phyloP scores from a whole-genome alignment of 768 basidiomycete genomes.

The Pluteus cervinus region DNA sequence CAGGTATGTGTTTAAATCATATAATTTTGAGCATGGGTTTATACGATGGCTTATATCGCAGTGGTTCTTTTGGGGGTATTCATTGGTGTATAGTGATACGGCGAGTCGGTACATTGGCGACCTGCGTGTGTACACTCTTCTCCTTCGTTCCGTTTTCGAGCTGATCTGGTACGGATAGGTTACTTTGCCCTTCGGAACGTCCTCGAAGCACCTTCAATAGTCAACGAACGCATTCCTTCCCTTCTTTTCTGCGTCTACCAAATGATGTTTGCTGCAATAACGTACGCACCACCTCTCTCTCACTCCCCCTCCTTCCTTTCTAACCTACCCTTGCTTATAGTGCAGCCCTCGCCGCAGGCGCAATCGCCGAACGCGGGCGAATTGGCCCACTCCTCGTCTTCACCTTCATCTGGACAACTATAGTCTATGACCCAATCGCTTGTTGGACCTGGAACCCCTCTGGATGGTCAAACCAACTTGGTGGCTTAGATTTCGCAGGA shows the following conservation, averaged over 20 bases:
- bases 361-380: slow-evolving; percentile 82
- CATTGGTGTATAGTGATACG: slow-evolving; percentile 79
- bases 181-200: slow-evolving; percentile 83
- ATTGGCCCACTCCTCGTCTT: slow-evolving; percentile 86
- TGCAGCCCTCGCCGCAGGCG: slow-evolving; percentile 85
- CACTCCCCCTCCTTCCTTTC: background rate
- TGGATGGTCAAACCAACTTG: slow-evolving; percentile 69
- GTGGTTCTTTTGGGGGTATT: slow-evolving; percentile 99
- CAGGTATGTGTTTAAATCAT: no score
- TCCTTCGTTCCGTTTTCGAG: slow-evolving; percentile 3
- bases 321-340: slow-evolving; percentile 28
- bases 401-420: slow-evolving; percentile 81
- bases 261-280: slow-evolving; percentile 85
- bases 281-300: slow-evolving; percentile 54
- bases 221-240: slow-evolving; percentile 62
- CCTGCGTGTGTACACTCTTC: slow-evolving; percentile 41
- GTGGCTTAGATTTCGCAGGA: slow-evolving; percentile 88
- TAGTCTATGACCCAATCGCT: slow-evolving; percentile 91
- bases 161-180: slow-evolving; percentile 28
- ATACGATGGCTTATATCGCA: slow-evolving; percentile 19
- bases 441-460: slow-evolving; percentile 93
- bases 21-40: no score
- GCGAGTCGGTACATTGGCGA: slow-evolving; percentile 75
- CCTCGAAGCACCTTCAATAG: slow-evolving; percentile 66
- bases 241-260: slow-evolving; percentile 82